Evolutionary conservation across 805 yeast species (phyloP).

Genomic region (Tetrapisispora arboricola): DNA sequence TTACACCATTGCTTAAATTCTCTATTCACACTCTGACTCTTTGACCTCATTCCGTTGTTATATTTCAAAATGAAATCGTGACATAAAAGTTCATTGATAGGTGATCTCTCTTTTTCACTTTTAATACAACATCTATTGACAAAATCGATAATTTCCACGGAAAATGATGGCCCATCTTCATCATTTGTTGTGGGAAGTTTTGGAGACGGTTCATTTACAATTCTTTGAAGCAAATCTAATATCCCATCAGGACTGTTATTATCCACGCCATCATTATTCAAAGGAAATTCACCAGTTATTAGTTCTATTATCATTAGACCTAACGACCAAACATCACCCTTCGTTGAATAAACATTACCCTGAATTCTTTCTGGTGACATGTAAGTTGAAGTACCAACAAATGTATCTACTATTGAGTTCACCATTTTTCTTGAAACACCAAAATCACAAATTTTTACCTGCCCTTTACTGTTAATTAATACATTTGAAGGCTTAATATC

Average conservation of each 20-base stretch:
- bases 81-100: conserved; percentile 57
- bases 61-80: conserved; percentile 30
- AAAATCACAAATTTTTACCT: conserved; percentile 87
- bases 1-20: conserved; percentile 36
- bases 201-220: conserved; percentile 91
- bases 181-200: conserved; percentile 36
- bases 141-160: conserved; percentile 49
- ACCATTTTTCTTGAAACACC: conserved; percentile 90
- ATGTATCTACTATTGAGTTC: conserved; percentile 92
- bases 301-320: conserved; percentile 86
- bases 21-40: conserved; percentile 15
- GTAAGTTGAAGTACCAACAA: conserved; percentile 95
- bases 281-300: conserved; percentile 76
- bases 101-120: conserved; percentile 56
- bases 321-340: conserved; percentile 94
- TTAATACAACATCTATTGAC: conserved; percentile 66
- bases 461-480: conserved; percentile 74
- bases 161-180: conserved; percentile 9
- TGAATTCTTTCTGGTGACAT: conserved; percentile 98
- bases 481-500: conserved; percentile 96
- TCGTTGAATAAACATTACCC: conserved; percentile 88
- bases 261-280: conserved; percentile 37
- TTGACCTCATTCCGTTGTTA: conserved; percentile 16
- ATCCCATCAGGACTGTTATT: conserved; percentile 71
- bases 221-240: conserved; percentile 79